phyloP scores from a whole-genome alignment of 192 early-diverging fungal species.

The Entophlyctis luteolus region DNA sequence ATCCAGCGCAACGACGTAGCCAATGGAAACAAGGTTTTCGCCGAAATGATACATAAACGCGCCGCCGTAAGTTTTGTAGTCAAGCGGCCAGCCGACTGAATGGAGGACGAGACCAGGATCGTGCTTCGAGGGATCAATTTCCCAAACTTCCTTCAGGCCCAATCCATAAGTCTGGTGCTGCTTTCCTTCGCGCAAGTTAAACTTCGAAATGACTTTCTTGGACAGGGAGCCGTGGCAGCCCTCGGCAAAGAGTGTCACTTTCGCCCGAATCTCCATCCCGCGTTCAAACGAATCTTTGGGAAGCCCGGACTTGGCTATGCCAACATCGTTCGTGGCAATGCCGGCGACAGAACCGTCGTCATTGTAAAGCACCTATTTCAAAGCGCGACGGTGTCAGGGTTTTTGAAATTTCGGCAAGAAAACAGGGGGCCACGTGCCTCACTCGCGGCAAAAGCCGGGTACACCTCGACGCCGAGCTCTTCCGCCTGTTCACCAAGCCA shows the following conservation, averaged over 20 bases:
- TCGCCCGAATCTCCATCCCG: conserved; percentile 92
- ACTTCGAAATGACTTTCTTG: conserved; percentile 83
- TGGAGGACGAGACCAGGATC: conserved; percentile 79
- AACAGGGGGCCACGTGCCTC: conserved; percentile 50
- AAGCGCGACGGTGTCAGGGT: neutral
- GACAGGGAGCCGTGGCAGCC: conserved; percentile 96
- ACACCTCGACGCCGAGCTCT: conserved; percentile 91
- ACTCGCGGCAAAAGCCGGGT: conserved; percentile 85
- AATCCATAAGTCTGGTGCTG: conserved; percentile 92
- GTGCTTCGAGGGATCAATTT: conserved; percentile 81
- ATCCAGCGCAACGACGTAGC: conserved; percentile 87
- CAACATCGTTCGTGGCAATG: conserved; percentile 92
- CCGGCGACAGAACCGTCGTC: conserved; percentile 90
- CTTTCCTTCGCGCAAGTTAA: conserved; percentile 80
- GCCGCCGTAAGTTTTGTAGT: conserved; percentile 88
- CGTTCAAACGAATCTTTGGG: conserved; percentile 90
- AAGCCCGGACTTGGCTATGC: conserved; percentile 79
- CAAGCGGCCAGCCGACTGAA: conserved; percentile 87
- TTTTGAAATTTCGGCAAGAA: neutral
- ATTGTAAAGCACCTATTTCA: conserved; percentile 68
- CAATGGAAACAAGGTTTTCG: conserved; percentile 79
- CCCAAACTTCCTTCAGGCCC: conserved; percentile 97
- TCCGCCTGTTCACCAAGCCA: conserved; percentile 98
- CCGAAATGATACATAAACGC: conserved; percentile 92
- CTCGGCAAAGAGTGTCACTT: conserved; percentile 93